These are phyloP conservation scores for Fusarium decemcellulare DNA, from an alignment of 2,329 filamentous ascomycete species.

Conservation along the genomic window DNA sequence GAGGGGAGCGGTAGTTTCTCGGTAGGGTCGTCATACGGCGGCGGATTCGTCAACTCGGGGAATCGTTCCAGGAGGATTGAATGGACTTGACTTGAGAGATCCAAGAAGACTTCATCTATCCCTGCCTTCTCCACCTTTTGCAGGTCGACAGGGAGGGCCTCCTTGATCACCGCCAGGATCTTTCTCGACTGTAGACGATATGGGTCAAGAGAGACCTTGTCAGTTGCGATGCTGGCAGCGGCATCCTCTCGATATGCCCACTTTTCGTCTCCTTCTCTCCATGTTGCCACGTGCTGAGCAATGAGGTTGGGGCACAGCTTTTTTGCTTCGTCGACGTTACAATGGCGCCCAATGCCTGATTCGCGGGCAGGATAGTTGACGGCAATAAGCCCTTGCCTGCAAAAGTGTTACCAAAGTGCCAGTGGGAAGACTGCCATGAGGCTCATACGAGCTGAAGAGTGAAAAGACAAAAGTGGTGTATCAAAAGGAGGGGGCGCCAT, in stretches of 20 bases:
- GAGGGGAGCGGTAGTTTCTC: constrained; percentile 80
- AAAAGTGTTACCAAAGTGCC: constrained; percentile 29
- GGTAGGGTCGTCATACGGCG: constrained; percentile 81
- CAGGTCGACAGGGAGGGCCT: constrained; percentile 73
- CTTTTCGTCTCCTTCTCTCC: constrained; percentile 89
- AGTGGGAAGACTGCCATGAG: background rate
- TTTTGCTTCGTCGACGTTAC: constrained; percentile 84
- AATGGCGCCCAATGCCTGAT: constrained; percentile 84
- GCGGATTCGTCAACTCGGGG: constrained; percentile 74
- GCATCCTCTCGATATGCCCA: constrained; percentile 94
- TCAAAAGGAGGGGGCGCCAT: background rate
- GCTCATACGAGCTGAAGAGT: background rate
- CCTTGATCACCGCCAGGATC: constrained; percentile 86
- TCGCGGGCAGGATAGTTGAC: constrained; percentile 94
- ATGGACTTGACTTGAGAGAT: constrained; percentile 89
- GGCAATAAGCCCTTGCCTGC: constrained; percentile 90
- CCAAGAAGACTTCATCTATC: constrained; percentile 96
- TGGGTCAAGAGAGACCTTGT: constrained; percentile 95
- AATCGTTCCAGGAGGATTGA: constrained; percentile 81
- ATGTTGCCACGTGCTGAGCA: constrained; percentile 94
- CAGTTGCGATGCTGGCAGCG: constrained; percentile 82
- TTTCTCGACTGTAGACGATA: constrained; percentile 88
- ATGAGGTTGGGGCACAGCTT: constrained; percentile 89
- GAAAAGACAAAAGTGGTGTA: background rate
- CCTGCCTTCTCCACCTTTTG: constrained; percentile 93